Evolutionary conservation across 2,329 filamentous ascomycete species (phyloP), one percentile per base, ranked within the genome.

Genomic region (Aspergillus hiratsukae): DNA sequence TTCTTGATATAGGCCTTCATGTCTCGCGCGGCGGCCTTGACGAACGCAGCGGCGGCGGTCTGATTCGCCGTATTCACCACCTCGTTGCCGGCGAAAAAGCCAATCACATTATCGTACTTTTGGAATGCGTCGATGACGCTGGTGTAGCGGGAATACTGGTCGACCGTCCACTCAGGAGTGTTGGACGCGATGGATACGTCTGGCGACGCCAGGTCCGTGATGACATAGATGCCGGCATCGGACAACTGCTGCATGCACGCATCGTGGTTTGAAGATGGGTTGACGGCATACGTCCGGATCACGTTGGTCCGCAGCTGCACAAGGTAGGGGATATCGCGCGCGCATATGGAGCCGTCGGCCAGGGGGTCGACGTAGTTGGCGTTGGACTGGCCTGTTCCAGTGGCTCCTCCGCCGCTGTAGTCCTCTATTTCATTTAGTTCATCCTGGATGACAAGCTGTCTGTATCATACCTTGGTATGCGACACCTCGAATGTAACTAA

Each of bases 81-180:
- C 79, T 99, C 94, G 78, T 99, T 99, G 73, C 94, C 94, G 66
- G 92, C 93, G 75, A 99, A 97, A 87, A 97, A 99, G 68, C 94
- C 94, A 62, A 99, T 86, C 52, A 90, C 87, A 78, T 99, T 99
- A 76, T 84, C 83, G 82, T 96, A 97, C 72, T 89, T 81, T 65
- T 83, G 81, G 68, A 99, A 80, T 60, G 84, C 81, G 71, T 97
- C 92, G 58, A 99, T 80, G 58, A 99, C 94, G 29, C 78, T 77
- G 56, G 87, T 89, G 82, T 97, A 99, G 62, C 91, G 90, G 37
- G 81, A 72, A 78, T 87, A 96, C 50, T 97, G 82, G 11, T 83
- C 82, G 53, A 86, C 83, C 72, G 91, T 86, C 94, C 94, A 99
- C 59, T 80, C 69, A 19, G 93, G 88, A 63, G 81, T 75, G 71